Conservation (phyloP, 176 grass and related monocot species). For the Thinopyrum elongatum region DNA sequence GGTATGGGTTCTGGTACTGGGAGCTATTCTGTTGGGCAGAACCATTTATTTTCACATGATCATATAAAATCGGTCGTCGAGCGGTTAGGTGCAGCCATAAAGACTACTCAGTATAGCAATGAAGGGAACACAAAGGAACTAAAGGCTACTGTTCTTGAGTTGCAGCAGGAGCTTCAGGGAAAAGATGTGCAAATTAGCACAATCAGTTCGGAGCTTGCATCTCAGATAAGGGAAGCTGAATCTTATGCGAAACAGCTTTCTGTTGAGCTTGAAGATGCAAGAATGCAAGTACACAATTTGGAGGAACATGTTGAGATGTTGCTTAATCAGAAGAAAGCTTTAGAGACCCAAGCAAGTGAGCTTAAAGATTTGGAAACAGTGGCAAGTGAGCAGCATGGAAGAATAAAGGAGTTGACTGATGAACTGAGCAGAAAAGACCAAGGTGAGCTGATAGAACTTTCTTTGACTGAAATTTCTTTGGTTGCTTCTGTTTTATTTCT, state of each 20-base stretch:
- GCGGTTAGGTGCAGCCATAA: conserved; percentile 51
- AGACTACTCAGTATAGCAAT: conserved; percentile 33
- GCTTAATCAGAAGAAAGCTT: conserved; percentile 58
- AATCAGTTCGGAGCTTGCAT: conserved; percentile 77
- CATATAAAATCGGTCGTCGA: conserved; percentile 58
- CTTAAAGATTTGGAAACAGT: conserved; percentile 60
- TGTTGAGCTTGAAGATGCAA: conserved; percentile 51
- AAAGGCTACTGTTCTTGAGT: conserved; percentile 66
- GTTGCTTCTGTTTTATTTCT: conserved; percentile 19
- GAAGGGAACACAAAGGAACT: conserved; percentile 75
- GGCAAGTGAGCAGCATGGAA: conserved; percentile 57
- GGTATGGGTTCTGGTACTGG: conserved; percentile 22
- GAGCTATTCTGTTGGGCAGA: conserved; percentile 29
- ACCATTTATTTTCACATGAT: conserved; percentile 42
- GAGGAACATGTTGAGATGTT: conserved; percentile 69
- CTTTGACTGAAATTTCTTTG: conserved; percentile 19
- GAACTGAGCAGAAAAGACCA: conserved; percentile 83
- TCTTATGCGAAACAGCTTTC: conserved; percentile 44
- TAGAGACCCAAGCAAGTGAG: conserved; percentile 54
- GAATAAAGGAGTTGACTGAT: conserved; percentile 65
- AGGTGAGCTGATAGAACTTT: conserved; percentile 48
- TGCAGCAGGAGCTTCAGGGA: conserved; percentile 80
- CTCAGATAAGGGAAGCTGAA: conserved; percentile 78
- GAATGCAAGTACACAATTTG: conserved; percentile 56
- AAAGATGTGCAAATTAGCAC: conserved; percentile 78